Conservation (phyloP, 345 rosid species). For the Lepidium africanum region DNA sequence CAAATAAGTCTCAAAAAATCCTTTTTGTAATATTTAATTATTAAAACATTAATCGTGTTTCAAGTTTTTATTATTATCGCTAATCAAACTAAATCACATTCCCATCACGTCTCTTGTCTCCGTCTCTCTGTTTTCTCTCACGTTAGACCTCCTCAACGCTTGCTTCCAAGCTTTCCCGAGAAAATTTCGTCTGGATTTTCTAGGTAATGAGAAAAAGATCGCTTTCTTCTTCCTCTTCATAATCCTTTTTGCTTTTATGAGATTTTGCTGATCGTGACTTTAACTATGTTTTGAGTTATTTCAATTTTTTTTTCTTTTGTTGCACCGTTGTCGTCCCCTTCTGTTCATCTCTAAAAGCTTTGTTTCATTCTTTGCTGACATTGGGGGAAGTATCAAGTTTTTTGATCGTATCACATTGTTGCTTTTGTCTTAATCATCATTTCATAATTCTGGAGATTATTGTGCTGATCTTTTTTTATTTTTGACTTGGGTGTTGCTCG, state of each 20-base stretch:
- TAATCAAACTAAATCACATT: slow-evolving; percentile 24
- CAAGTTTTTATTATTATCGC: slow-evolving; percentile 6
- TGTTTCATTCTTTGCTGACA: not conserved
- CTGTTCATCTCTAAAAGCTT: not conserved
- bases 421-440: not conserved
- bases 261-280: slow-evolving; percentile 3
- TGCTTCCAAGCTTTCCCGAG: not conserved
- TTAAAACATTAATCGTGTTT: not conserved
- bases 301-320: not conserved
- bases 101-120: slow-evolving; percentile 21
- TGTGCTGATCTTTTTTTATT: not conserved
- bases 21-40: not conserved
- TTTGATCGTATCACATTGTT: not conserved
- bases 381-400: not conserved
- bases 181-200: not conserved
- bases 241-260: not conserved
- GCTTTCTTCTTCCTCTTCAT: not conserved
- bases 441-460: not conserved
- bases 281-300: slow-evolving; percentile 11
- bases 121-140: slow-evolving; percentile 13
- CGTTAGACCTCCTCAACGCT: slow-evolving; percentile 18
- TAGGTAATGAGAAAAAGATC: slow-evolving; percentile 1
- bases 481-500: not conserved
- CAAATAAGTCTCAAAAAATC: not conserved
- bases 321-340: slow-evolving; percentile 1